A percentile compares a stretch with the other conserved stretches of the same genome.
phyloP scores from a whole-genome alignment of 495 filamentous ascomycete genomes.

The Penicillium paxilli region DNA sequence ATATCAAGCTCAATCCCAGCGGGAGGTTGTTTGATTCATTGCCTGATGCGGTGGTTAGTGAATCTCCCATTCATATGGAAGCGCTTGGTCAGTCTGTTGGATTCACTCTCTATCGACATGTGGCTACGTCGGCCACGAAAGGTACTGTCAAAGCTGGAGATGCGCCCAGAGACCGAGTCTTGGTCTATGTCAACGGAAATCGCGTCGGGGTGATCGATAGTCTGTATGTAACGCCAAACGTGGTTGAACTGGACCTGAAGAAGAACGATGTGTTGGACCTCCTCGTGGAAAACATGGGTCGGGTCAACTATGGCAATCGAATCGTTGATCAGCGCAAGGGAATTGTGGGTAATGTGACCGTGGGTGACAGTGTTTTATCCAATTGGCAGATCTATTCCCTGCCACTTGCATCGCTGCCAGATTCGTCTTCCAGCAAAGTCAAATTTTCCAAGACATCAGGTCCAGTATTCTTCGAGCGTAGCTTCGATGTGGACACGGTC shows the following conservation, averaged over 20 bases:
- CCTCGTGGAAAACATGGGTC: constrained; percentile 47
- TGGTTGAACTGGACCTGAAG: constrained; percentile 30
- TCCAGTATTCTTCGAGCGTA: constrained; percentile 43
- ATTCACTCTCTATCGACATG: constrained; percentile 42
- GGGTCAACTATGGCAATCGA: constrained; percentile 43
- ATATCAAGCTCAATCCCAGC: constrained; percentile 26
- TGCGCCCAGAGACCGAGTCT: constrained; percentile 39
- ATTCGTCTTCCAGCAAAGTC: constrained; percentile 4
- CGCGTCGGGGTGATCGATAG: constrained; percentile 44
- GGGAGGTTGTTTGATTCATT: constrained; percentile 30
- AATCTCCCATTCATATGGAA: constrained; percentile 41
- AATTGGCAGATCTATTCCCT: constrained; percentile 43
- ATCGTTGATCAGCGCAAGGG: constrained; percentile 47
- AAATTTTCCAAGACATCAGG: constrained; percentile 1
- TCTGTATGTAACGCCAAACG: constrained; percentile 34
- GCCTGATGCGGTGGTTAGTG: constrained; percentile 14
- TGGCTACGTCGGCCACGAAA: constrained; percentile 13
- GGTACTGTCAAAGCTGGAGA: constrained; percentile 39
- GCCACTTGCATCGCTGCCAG: constrained; percentile 25
- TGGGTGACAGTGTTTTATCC: constrained; percentile 26
- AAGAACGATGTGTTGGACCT: constrained; percentile 40
- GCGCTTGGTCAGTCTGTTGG: constrained; percentile 41
- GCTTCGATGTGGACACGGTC: constrained; percentile 29
- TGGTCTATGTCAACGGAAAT: constrained; percentile 44
- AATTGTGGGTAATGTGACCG: constrained; percentile 43